Conservation (phyloP, 257 asterid species). For the Solanum piurae region DNA sequence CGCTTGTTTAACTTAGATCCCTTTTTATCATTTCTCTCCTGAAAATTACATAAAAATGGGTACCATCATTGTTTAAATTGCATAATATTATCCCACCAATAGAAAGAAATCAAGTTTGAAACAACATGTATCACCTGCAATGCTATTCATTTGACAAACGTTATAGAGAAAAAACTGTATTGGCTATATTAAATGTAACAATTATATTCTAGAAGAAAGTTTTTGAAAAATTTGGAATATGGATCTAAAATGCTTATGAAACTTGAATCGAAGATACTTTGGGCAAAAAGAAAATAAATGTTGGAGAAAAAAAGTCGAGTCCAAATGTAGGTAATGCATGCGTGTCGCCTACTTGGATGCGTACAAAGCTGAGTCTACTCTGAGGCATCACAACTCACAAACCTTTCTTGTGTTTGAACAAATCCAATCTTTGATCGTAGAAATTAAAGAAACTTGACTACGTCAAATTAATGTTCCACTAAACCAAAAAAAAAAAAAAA, state of each 20-base stretch:
- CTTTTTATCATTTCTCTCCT: not conserved
- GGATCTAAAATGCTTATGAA: not conserved
- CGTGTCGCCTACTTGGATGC: not conserved
- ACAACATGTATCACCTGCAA: not conserved
- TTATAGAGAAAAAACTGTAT: not conserved
- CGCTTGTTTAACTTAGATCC: not conserved
- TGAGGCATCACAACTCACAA: not conserved
- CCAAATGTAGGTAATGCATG: not conserved
- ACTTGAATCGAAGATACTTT: not conserved
- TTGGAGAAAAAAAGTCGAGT: not conserved
- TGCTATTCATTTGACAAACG: not conserved
- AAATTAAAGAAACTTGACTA: not conserved
- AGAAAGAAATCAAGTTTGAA: not conserved
- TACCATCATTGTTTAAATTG: not conserved
- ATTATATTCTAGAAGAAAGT: not conserved
- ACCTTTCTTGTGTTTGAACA: not conserved
- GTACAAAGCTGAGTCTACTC: not conserved
- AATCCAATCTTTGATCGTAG: not conserved
- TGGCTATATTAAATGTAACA: not conserved
- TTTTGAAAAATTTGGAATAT: not conserved
- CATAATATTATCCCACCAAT: not conserved
- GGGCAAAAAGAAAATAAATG: not conserved
- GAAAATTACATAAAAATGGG: not conserved
- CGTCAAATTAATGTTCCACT: not conserved
- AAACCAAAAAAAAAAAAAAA: not conserved